Percentiles rank a stretch among this genome's conserved stretches.
Conservation (phyloP, 306 rosid species). For the Cercis canadensis region DNA sequence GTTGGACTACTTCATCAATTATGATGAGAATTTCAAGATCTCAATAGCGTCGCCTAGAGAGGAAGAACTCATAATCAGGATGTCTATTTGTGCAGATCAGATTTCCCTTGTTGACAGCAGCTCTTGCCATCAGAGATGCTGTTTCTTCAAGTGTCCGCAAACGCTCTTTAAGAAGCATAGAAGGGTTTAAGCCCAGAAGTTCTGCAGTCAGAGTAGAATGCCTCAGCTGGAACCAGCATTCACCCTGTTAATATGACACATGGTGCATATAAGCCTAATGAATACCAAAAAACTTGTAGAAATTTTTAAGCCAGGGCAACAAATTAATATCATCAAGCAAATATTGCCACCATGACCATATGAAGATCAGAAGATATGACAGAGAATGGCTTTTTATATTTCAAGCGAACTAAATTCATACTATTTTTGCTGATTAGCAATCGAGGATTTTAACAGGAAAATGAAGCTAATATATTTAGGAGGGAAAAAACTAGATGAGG, state of each 20-base stretch:
- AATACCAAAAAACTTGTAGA: too few species aligned
- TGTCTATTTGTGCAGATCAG: conserved; percentile 58
- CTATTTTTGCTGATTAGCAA: too few species aligned
- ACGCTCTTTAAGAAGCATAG: conserved; percentile 53
- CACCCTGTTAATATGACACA: conserved; percentile 57
- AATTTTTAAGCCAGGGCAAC: too few species aligned
- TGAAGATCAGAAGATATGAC: too few species aligned
- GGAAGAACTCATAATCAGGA: conserved; percentile 81
- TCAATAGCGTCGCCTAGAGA: conserved; percentile 64
- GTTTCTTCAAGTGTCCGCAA: conserved; percentile 75
- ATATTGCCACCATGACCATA: too few species aligned
- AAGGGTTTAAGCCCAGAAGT: conserved; percentile 45
- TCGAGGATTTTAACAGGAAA: too few species aligned
- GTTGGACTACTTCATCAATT: conserved; percentile 35
- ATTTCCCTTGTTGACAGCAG: conserved; percentile 65
- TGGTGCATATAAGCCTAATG: too few species aligned
- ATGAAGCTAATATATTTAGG: too few species aligned
- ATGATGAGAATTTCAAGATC: neutral
- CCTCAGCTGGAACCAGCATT: conserved; percentile 75
- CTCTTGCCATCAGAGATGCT: conserved; percentile 80
- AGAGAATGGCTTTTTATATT: too few species aligned
- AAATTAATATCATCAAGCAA: too few species aligned
- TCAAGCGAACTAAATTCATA: too few species aligned
- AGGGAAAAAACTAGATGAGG: too few species aligned
- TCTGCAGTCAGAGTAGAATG: conserved; percentile 40